Base-by-base conservation (phyloP, 768 basidiomycete genomes). In the Boletus insuetus region DNA sequence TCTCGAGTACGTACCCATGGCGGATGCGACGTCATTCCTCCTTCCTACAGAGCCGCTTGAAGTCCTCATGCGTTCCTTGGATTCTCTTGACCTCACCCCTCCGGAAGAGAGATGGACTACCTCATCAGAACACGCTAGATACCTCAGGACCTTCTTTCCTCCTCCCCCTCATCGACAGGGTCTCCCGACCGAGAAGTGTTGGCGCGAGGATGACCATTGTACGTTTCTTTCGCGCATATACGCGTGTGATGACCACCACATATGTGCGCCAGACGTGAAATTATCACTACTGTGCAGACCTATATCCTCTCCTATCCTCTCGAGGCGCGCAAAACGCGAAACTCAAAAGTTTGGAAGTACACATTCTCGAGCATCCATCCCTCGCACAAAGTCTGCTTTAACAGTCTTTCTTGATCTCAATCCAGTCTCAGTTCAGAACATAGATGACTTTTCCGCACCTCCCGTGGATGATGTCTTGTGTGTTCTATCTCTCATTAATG, bases 11-110 rank as follows among this genome's bases (percentile, higher is more conserved):
- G 71, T 84, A 14, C 78, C 85, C 1, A 65, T 75, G 39, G 70
- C 73, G 37, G 84, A 87, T 54, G 76, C 79, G 1, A 76, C 74
- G 39, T 79, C 80, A 4, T 73, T 86, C 17, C 63, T 71, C 14
- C 70, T 85, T 14, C 80, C 81, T n/a, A 65, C 72, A 17, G 84
- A 87, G 40, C 84, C 85, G 14, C 79, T 82, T 49, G 76, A 80
- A 1, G 64, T 64, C 13, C 72, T 86, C 17, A 66, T 67, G 31
- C 62, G 65, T 19, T 73, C 19, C 65, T 75, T 67, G 62, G 63
- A 46, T 53, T 79, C 17, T 45, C 68, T 47, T 22, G 58, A 70
- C 10, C 57, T 78, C 19, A 52, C 68, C 13, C 64, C 72, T 13
- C 79, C 77, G 53, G 77, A 82, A 24, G 66, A 87, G 64, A 73